Conservation (phyloP, 2,329 filamentous ascomycete genomes). For the Scedosporium boydii region DNA sequence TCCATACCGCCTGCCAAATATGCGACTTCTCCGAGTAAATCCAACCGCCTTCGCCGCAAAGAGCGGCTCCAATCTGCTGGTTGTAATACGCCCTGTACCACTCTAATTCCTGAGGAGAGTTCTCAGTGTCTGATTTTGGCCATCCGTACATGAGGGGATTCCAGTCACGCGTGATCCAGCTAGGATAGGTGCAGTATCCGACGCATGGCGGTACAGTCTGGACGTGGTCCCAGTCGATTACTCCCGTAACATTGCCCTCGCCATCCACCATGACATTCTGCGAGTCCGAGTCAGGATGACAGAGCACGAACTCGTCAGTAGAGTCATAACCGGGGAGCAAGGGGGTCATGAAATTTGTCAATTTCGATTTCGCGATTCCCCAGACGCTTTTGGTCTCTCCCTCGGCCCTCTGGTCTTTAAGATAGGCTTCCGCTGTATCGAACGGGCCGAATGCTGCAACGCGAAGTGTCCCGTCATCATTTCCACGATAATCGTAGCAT, state of each 20-base stretch:
- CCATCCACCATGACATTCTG: constrained; percentile 12
- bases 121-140: constrained; percentile 7
- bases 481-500: not conserved
- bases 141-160: constrained; percentile 12
- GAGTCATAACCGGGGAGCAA: constrained; percentile 1
- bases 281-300: constrained; percentile 12
- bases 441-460: not conserved
- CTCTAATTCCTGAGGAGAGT: constrained; percentile 9
- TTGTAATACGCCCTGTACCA: not conserved
- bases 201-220: constrained; percentile 7
- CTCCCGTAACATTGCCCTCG: constrained; percentile 7
- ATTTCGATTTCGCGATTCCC: not conserved
- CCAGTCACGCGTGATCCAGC: constrained; percentile 13
- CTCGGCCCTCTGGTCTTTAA: not conserved
- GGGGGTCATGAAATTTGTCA: not conserved
- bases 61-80: not conserved
- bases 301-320: constrained; percentile 10
- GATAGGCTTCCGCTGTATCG: not conserved
- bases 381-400: not conserved
- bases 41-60: not conserved
- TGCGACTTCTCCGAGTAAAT: not conserved
- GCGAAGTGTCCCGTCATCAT: not conserved
- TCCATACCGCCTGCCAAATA: not conserved
- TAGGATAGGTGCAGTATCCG: constrained; percentile 9
- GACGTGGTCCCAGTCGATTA: constrained; percentile 11